phyloP scores from a whole-genome alignment of 345 rosid species.

The Zanthoxylum bungeanum region DNA sequence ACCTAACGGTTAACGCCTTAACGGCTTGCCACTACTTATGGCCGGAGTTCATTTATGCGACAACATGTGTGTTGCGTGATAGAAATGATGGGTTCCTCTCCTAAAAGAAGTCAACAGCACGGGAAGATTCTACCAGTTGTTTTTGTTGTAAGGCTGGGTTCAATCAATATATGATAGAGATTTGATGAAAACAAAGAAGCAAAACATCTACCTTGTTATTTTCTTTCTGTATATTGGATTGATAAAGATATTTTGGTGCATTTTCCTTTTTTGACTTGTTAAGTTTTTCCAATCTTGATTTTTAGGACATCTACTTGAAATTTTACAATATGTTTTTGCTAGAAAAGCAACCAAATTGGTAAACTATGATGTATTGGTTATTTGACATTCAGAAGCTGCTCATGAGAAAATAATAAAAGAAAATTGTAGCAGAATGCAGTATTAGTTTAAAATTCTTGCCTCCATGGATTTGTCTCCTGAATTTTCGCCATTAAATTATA shows the following conservation, averaged over 20 bases:
- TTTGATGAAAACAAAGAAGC: too few species aligned
- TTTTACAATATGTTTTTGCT: neutral
- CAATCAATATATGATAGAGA: too few species aligned
- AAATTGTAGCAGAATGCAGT: neutral
- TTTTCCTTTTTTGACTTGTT: neutral
- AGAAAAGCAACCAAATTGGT: neutral
- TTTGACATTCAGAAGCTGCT: neutral
- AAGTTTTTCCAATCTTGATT: neutral
- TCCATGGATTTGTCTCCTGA: neutral
- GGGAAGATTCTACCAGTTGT: too few species aligned
- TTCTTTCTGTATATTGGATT: neutral
- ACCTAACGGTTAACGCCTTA: too few species aligned
- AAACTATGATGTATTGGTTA: neutral
- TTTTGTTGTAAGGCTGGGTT: too few species aligned
- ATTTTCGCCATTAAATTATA: neutral
- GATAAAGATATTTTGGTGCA: neutral
- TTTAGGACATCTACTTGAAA: neutral
- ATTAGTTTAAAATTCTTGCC: neutral
- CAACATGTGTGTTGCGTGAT: too few species aligned
- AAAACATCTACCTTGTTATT: too few species aligned
- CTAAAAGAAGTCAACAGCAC: too few species aligned
- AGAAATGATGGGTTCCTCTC: too few species aligned
- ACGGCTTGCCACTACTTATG: too few species aligned
- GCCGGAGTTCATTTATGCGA: too few species aligned
- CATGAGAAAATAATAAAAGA: too few species aligned